Conservation (phyloP, 2,329 filamentous ascomycete genomes). For the Eutypella sp. region DNA sequence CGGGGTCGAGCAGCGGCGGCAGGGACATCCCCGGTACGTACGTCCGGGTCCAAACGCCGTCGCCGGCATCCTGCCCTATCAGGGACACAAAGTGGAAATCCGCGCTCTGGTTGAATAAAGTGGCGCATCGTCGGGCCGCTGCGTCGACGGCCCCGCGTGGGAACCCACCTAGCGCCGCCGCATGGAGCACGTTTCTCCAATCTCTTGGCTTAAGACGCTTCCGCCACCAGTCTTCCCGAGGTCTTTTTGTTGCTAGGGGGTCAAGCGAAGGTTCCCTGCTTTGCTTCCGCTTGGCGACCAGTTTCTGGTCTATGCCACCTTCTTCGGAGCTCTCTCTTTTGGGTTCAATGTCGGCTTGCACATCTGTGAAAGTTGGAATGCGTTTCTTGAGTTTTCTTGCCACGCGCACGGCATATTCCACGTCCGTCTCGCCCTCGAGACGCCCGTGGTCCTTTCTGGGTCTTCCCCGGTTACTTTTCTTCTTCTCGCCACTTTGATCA, state of each 20-base stretch:
- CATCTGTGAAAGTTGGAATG: slow-evolving; percentile 20
- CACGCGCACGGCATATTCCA: slow-evolving; percentile 42
- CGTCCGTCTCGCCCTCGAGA: slow-evolving; percentile 39
- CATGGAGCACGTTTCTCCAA: slow-evolving; percentile 80
- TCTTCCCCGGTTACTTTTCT: slow-evolving; percentile 28
- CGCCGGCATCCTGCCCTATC: slow-evolving; percentile 11
- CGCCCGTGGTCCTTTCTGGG: slow-evolving; percentile 36
- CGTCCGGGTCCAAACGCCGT: slow-evolving; percentile 10
- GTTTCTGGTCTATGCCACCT: neutral
- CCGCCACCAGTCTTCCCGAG: neutral
- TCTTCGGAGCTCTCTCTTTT: slow-evolving; percentile 1
- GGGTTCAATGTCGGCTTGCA: slow-evolving; percentile 3
- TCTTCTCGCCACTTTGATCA: slow-evolving; percentile 5
- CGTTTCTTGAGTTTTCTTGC: slow-evolving; percentile 36
- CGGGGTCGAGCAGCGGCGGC: slow-evolving; percentile 9
- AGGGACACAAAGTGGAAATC: slow-evolving; percentile 47
- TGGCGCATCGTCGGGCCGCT: slow-evolving; percentile 67
- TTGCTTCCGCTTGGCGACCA: neutral
- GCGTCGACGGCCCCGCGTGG: slow-evolving; percentile 59
- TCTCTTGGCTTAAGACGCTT: slow-evolving; percentile 45
- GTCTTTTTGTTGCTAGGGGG: neutral
- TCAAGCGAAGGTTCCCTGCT: neutral
- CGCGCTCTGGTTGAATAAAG: slow-evolving; percentile 71
- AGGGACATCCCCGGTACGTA: slow-evolving; percentile 25
- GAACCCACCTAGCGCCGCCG: slow-evolving; percentile 72